These are phyloP conservation scores for Entrophospora sp. DNA, from an alignment of 192 early-diverging fungal genomes.

Conservation along the genomic window DNA sequence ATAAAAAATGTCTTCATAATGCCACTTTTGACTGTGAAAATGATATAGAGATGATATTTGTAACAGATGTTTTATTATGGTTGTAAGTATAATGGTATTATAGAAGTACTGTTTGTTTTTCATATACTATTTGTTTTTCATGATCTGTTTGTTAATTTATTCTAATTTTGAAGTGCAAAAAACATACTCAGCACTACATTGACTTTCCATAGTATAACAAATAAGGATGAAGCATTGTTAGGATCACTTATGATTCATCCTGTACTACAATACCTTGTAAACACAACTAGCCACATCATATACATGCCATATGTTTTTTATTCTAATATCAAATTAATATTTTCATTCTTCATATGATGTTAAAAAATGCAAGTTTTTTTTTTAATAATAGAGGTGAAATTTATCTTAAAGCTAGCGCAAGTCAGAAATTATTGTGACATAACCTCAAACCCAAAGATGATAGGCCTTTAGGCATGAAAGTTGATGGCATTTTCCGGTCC, in stretches of 20 bases:
- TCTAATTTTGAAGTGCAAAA: conserved; percentile 14
- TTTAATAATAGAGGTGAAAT: not conserved
- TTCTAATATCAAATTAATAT: not conserved
- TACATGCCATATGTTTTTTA: not conserved
- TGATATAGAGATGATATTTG: conserved; percentile 8
- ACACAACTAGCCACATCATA: not conserved
- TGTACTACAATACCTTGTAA: conserved; percentile 14
- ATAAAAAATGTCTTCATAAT: conserved; percentile 11
- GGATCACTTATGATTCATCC: conserved; percentile 6
- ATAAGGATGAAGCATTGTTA: conserved; percentile 9
- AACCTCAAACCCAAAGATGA: not conserved
- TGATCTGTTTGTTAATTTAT: conserved; percentile 2
- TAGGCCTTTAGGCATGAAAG: not conserved
- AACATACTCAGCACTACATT: conserved; percentile 11
- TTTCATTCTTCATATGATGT: not conserved
- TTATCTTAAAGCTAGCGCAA: not conserved
- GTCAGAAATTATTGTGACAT: not conserved
- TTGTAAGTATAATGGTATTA: conserved; percentile 10
- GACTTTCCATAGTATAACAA: not conserved
- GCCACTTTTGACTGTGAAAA: conserved; percentile 7
- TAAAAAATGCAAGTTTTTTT: not conserved
- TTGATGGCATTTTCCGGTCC: not conserved
- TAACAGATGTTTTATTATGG: conserved; percentile 16
- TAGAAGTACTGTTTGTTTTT: not conserved
- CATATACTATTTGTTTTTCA: too few relatives aligned